Base-by-base conservation (phyloP, 1,284 basidiomycete species). In the Caloboletus firmus region DNA sequence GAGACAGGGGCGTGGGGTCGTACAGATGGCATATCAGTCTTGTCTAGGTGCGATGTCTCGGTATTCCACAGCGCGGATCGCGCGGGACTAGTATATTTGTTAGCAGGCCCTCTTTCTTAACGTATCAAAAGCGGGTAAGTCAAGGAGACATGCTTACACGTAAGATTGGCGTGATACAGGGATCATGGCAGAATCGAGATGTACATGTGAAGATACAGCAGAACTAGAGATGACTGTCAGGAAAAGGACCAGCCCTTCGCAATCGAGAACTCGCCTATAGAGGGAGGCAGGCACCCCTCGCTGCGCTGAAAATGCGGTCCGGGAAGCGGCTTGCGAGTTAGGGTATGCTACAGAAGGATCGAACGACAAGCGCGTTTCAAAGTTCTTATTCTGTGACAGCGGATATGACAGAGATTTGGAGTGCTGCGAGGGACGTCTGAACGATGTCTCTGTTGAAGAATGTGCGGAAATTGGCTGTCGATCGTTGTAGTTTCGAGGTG, bases 311-410 rank as follows among this genome's bases (percentile, higher is more conserved):
- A 18, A 37, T 39, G 35, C 12, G 35, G 39, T 32, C 42, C 24
- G 43, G 30, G 31, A 2, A 37, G 49, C 40, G 20, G 54, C 50
- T 31, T 58, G 57, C 11, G 57, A 52, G 22, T 56, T 65, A 22
- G 58, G 63, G 59, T 85, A 84, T 8, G 82, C 80, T 48, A 79
- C 62, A 17, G 74, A 76, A 31, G 79, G 77, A 63, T 83, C 57
- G 17, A 70, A 70, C n/a, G 46, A 22, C 45, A 73, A 8, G 34
- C 51, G 66, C 34, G 45, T 41, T 30, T 42, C 52, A 11, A 30
- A 12, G 15, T 39, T 41, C 7, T 32, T 44, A 26, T 45, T 44
- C 41, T 50, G 58, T 15, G 52, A 36, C 1, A 18, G 18, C 1
- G 34, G 17, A 39, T 48, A 45, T 4, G 52, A 18, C 3, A 45